Percentiles rank a stretch among this genome's conserved stretches.
Conservation (phyloP, 2,329 filamentous ascomycete genomes). For the Botrytis elliptica region DNA sequence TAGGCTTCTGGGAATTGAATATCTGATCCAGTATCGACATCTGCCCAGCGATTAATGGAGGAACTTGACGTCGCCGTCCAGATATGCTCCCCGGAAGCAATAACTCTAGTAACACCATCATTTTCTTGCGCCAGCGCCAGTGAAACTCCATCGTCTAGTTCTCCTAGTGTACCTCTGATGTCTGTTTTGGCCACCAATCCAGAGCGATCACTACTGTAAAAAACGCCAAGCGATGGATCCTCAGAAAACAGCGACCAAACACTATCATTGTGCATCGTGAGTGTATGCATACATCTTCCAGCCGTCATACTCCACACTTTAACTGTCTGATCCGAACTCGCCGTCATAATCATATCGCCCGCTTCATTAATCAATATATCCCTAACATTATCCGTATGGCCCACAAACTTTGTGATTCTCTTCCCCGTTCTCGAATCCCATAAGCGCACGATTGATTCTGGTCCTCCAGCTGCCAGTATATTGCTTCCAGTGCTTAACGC, state of each 20-base stretch:
- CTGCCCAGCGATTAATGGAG: conserved; percentile 71
- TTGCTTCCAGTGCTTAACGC: conserved; percentile 77
- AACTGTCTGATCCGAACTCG: conserved; percentile 93
- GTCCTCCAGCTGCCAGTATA: conserved; percentile 87
- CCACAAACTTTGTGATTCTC: conserved; percentile 92
- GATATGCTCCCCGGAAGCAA: conserved; percentile 54
- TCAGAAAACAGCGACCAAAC: conserved; percentile 95
- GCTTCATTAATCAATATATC: conserved; percentile 86
- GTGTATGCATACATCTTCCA: conserved; percentile 93
- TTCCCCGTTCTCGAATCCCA: conserved; percentile 91
- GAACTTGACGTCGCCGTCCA: conserved; percentile 74
- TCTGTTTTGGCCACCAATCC: conserved; percentile 97
- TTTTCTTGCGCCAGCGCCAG: conserved; percentile 92
- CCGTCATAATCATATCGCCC: conserved; percentile 88
- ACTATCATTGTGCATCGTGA: conserved; percentile 98
- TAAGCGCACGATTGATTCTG: conserved; percentile 86
- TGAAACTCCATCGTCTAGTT: conserved; percentile 83
- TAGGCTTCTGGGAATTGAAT: conserved; percentile 62
- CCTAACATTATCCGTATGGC: conserved; percentile 91
- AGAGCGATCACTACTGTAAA: conserved; percentile 92
- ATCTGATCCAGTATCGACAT: conserved; percentile 75
- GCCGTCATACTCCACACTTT: conserved; percentile 97
- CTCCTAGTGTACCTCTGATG: conserved; percentile 67
- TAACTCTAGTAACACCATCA: conserved; percentile 69
- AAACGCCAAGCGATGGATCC: conserved; percentile 79